Conservation (phyloP, 1,284 basidiomycete genomes). For the Trichosporon inkin region DNA sequence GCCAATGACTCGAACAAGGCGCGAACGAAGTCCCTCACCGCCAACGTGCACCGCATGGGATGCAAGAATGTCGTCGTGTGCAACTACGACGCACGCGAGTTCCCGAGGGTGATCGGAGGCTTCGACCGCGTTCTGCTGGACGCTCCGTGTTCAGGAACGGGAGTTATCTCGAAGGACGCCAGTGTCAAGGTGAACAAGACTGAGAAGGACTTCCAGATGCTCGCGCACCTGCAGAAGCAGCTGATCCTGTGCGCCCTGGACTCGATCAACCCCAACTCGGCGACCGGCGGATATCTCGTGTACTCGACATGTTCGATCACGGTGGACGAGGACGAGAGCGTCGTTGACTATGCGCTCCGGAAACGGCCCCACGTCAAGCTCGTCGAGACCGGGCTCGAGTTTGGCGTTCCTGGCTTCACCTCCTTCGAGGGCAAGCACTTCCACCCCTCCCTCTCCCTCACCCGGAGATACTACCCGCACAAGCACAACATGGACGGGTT, state of each 20-base stretch:
- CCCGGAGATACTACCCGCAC: slow-evolving; percentile 60
- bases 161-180: slow-evolving; percentile 95
- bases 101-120: slow-evolving; percentile 99
- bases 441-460: slow-evolving; percentile 71
- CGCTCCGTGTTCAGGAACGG: slow-evolving; percentile 96
- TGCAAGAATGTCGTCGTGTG: slow-evolving; percentile 98
- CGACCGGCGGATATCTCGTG: slow-evolving; percentile 89
- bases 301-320: slow-evolving; percentile 99
- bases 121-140: slow-evolving; percentile 96
- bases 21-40: slow-evolving; percentile 91
- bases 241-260: slow-evolving; percentile 97
- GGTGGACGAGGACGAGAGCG: slow-evolving; percentile 96
- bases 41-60: slow-evolving; percentile 93
- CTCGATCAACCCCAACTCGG: slow-evolving; percentile 81
- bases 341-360: slow-evolving; percentile 95
- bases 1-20: slow-evolving; percentile 96
- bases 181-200: slow-evolving; percentile 98
- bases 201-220: slow-evolving; percentile 87
- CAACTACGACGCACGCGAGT: slow-evolving; percentile 95
- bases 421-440: slow-evolving; percentile 85
- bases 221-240: slow-evolving; percentile 97
- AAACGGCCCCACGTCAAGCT: slow-evolving; percentile 94
- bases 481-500: slow-evolving; percentile 81
- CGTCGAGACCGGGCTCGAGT: slow-evolving; percentile 87
- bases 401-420: slow-evolving; percentile 89